Percentiles rank a stretch among this genome's conserved stretches.
These are phyloP conservation scores for Multifurca ochricompacta DNA, from an alignment of 768 basidiomycete genomes.

Conservation along the genomic window DNA sequence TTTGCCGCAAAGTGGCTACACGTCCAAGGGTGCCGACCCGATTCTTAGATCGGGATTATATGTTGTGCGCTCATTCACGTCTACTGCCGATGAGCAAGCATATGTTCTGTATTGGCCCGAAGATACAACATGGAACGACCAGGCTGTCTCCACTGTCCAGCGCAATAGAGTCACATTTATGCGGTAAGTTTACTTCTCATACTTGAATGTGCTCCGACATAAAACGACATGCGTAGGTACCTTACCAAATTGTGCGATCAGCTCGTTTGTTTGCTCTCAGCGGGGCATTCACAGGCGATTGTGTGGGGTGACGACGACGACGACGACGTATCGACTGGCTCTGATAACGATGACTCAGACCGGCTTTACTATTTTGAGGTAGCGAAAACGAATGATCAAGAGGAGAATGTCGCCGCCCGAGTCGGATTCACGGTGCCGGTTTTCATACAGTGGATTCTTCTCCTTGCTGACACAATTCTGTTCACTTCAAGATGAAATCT, in stretches of 20 bases:
- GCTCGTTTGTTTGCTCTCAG: constrained; percentile 42
- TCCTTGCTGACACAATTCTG: not conserved
- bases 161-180: constrained; percentile 57
- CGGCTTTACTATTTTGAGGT: constrained; percentile 50
- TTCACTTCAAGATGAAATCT: not conserved
- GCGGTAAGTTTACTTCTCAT: constrained; percentile 33
- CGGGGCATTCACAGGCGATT: constrained; percentile 38
- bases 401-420: constrained; percentile 38
- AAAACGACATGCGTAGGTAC: not conserved
- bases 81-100: constrained; percentile 25
- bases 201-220: not conserved
- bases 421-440: constrained; percentile 41
- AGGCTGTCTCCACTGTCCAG: constrained; percentile 35
- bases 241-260: constrained; percentile 38
- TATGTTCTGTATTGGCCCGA: constrained; percentile 60
- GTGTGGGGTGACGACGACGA: constrained; percentile 36
- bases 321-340: constrained; percentile 24
- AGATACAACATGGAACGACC: constrained; percentile 50
- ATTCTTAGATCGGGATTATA: constrained; percentile 46
- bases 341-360: constrained; percentile 38
- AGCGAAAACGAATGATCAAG: constrained; percentile 48
- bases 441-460: not conserved
- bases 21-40: constrained; percentile 18
- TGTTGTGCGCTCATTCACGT: constrained; percentile 27
- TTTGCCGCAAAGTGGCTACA: constrained; percentile 12